phyloP scores from a whole-genome alignment of 768 basidiomycete species.

The Mycena amicta region DNA sequence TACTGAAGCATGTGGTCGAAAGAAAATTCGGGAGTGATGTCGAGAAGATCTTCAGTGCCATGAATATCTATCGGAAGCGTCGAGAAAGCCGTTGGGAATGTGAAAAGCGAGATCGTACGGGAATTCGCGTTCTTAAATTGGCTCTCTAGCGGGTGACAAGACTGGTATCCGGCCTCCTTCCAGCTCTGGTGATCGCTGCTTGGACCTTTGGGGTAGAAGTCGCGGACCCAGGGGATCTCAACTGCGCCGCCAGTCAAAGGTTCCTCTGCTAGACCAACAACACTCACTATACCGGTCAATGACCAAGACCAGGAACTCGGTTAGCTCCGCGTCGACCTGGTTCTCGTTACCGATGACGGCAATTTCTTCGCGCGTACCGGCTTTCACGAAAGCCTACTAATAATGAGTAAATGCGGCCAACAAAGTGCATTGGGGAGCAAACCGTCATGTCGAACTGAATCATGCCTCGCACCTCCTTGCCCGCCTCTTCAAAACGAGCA shows the following conservation, averaged over 20 bases:
- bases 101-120: conserved; percentile 46
- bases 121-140: conserved; percentile 51
- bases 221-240: conserved; percentile 20
- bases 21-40: conserved; percentile 62
- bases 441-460: conserved; percentile 32
- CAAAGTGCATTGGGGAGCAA: neutral
- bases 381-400: conserved; percentile 11
- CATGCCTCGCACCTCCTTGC: conserved; percentile 43
- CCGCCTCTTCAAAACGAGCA: conserved; percentile 36
- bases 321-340: conserved; percentile 7
- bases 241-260: conserved; percentile 4
- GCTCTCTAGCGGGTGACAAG: conserved; percentile 58
- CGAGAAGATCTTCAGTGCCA: conserved; percentile 46
- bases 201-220: neutral
- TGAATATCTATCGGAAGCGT: conserved; percentile 4
- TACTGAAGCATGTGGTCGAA: conserved; percentile 65
- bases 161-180: conserved; percentile 64
- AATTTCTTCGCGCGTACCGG: conserved; percentile 17
- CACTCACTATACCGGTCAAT: conserved; percentile 16
- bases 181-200: conserved; percentile 44
- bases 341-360: conserved; percentile 12
- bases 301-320: conserved; percentile 9
- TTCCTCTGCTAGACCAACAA: neutral
- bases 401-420: neutral
- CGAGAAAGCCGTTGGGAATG: too few relatives aligned